Conservation (phyloP, 2,329 filamentous ascomycete species). For the Epichloe uncinata region DNA sequence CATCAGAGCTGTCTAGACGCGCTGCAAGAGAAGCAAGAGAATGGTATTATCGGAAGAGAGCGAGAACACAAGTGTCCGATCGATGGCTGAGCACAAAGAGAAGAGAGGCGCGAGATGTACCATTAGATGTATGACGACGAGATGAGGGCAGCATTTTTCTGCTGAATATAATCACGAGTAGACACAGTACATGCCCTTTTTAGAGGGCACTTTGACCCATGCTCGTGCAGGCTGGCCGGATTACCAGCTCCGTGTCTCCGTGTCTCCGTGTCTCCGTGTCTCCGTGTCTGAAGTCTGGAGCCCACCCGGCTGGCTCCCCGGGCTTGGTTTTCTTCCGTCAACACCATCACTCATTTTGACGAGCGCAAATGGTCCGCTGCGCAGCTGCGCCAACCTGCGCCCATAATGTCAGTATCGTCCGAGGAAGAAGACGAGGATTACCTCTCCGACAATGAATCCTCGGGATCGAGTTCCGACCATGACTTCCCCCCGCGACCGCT, state of each 20-base stretch:
- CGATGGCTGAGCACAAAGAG: conserved; percentile 31
- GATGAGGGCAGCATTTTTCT: background rate
- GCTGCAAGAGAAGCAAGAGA: conserved; percentile 40
- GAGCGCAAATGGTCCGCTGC: background rate
- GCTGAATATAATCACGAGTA: no score
- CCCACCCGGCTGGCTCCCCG: no score
- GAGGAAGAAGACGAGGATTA: conserved; percentile 24
- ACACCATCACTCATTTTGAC: background rate
- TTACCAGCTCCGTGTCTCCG: no score
- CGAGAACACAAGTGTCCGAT: conserved; percentile 43
- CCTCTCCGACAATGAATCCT: conserved; percentile 20
- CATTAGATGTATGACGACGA: conserved; percentile 3
- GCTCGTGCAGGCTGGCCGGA: no score
- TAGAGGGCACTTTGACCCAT: no score
- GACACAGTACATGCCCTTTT: no score
- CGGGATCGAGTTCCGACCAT: conserved; percentile 11
- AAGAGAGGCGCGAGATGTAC: conserved; percentile 2
- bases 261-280: no score
- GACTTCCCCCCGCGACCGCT: conserved; percentile 31
- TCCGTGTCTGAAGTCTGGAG: no score
- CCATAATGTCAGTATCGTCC: conserved; percentile 20
- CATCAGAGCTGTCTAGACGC: conserved; percentile 57
- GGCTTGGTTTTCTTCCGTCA: background rate
- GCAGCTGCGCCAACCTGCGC: background rate
- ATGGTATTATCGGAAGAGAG: conserved; percentile 32